A percentile compares a stretch with the other conserved stretches of the same genome.
These are phyloP conservation scores for Xylariaceae sp. DNA, from an alignment of 2,329 filamentous ascomycete species.

Conservation along the genomic window DNA sequence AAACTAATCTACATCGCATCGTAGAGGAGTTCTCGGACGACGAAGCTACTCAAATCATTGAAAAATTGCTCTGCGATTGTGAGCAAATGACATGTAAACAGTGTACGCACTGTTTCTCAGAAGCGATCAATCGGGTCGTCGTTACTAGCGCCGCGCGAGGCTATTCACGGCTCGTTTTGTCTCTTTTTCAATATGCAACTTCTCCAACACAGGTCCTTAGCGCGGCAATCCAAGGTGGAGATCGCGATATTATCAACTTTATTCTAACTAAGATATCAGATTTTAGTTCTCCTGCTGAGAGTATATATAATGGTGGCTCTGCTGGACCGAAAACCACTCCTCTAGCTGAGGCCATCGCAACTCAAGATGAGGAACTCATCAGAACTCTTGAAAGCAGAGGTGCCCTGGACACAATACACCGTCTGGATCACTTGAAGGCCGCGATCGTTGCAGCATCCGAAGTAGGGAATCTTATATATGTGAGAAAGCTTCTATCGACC, in stretches of 20 bases:
- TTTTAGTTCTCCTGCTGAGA: not conserved
- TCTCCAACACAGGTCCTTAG: slow-evolving; percentile 3
- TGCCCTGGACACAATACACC: not conserved
- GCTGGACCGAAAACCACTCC: slow-evolving; percentile 5
- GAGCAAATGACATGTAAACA: slow-evolving; percentile 1
- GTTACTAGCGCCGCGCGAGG: slow-evolving; percentile 2
- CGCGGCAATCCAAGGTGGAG: slow-evolving; percentile 13
- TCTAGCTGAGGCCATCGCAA: slow-evolving; percentile 14
- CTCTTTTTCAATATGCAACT: slow-evolving; percentile 1
- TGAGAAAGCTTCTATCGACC: slow-evolving; percentile 5
- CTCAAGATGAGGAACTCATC: slow-evolving; percentile 3
- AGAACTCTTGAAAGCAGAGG: slow-evolving; percentile 4
- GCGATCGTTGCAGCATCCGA: slow-evolving; percentile 1
- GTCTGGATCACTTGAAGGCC: not conserved
- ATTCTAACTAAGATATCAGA: slow-evolving; percentile 4
- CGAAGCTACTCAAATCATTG: not conserved
- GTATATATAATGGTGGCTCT: not conserved
- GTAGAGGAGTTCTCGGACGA: not conserved
- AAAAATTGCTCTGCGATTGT: slow-evolving; percentile 12
- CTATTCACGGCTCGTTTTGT: slow-evolving; percentile 5
- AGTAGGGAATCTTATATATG: slow-evolving; percentile 1
- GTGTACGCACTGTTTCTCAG: not conserved
- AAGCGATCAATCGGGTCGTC: not conserved
- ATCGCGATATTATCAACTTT: slow-evolving; percentile 9
- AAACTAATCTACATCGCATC: not conserved